Evolutionary conservation across 805 yeast species (phyloP), one percentile per base, ranked within the genome.

Genomic region (Wickerhamiella spandovensis): DNA sequence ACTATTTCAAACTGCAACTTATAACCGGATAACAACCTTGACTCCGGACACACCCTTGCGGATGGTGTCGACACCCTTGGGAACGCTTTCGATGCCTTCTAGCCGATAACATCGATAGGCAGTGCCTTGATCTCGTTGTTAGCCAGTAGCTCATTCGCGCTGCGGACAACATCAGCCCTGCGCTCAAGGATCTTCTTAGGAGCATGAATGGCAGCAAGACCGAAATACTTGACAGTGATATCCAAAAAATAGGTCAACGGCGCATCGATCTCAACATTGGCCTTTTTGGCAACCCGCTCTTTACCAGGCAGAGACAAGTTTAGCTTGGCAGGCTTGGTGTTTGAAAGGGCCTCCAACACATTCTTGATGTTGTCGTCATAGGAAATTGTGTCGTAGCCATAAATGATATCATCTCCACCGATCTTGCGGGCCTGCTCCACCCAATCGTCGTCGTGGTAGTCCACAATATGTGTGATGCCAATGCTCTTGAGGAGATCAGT

Each of bases 391-490:
- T 64, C 67, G 44, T 51, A 57, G 18, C 58, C 66, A 17, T 50
- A 51, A 20, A 46, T 46, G 38, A 63, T 55, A 23, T 54, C 51
- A 44, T 56, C 60, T 17, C 57, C 57, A 13, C 58, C 51, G 22
- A 59, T 48, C 52, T 61, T 66, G 52, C 75, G 66, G 51, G 76
- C 73, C 60, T 73, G 68, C 32, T 70, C 70, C 48, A 71, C 59
- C 49, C 72, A 75, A 53, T 74, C 72, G 0, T 64, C 58, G 53
- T 74, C 77, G n/a, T 56, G 50, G 46, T 61, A 61, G 56, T 80
- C 82, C 51, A 76, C 69, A 17, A 72, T 66, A 24, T 65, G 68
- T 53, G 71, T 74, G 25, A 81, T 81, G 54, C 82, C 83, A 25
- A 73, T 57, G 1, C 59, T 51, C 57, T 68, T 69, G 54, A 78